Evolutionary conservation across 306 rosid genomes (phyloP).

Genomic region (Quercus rubra): DNA sequence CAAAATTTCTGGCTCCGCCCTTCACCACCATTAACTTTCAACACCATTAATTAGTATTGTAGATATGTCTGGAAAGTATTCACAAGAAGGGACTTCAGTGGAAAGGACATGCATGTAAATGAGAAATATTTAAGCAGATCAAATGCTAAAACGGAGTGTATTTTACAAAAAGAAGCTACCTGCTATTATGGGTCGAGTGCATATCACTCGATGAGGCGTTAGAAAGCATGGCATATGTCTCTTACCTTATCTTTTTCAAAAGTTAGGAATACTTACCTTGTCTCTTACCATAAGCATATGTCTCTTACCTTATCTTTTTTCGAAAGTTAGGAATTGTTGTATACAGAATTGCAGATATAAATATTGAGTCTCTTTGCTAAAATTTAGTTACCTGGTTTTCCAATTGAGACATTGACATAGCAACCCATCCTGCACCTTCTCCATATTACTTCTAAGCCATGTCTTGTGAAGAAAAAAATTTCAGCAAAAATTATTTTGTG

Average conservation of each 20-base stretch:
- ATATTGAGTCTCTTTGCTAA: background rate
- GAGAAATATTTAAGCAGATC: background rate
- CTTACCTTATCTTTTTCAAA: background rate
- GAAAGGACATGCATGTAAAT: background rate
- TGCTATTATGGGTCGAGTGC: conserved; percentile 25
- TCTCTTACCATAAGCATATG: too few relatives aligned
- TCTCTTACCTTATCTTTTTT: background rate
- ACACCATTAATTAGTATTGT: background rate
- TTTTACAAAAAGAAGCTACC: conserved; percentile 37
- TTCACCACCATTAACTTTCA: too few relatives aligned
- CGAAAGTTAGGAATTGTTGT: background rate
- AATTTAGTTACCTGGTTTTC: background rate
- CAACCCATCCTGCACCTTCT: background rate
- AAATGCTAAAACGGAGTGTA: conserved; percentile 9
- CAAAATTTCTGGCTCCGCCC: too few relatives aligned
- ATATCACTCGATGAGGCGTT: conserved; percentile 30
- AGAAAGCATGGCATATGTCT: conserved; percentile 56
- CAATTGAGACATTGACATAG: background rate
- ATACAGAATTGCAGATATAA: background rate
- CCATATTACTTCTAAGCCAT: conserved; percentile 7
- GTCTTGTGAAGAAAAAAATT: background rate
- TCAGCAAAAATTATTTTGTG: conserved; percentile 8
- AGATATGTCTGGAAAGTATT: background rate
- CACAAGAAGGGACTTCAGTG: background rate
- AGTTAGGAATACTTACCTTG: background rate